Percentiles rank a stretch among this genome's conserved stretches.
Evolutionary conservation across 2,329 filamentous ascomycete species (phyloP).

Genomic region (Ascochyta clinopodiicola): DNA sequence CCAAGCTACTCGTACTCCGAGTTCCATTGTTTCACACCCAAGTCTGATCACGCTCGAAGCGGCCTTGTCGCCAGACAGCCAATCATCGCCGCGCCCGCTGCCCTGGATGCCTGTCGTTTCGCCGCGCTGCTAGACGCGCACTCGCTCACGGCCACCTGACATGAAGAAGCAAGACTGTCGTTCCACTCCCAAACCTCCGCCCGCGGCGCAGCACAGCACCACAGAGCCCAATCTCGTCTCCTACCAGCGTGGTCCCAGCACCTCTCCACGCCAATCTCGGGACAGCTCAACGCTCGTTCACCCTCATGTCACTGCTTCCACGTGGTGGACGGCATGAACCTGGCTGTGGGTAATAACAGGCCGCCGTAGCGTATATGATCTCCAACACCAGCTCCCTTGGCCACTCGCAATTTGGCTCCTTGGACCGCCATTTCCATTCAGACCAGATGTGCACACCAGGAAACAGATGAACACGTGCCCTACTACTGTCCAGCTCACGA

Average conservation of each 20-base stretch:
- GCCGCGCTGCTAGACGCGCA: slow-evolving; percentile 6
- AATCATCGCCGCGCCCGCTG: slow-evolving; percentile 11
- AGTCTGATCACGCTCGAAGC: slow-evolving; percentile 41
- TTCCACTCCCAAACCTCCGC: slow-evolving; percentile 14
- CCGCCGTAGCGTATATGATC: slow-evolving; percentile 14
- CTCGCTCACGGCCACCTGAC: slow-evolving; percentile 10
- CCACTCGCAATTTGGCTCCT: slow-evolving; percentile 6
- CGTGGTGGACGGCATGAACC: slow-evolving; percentile 18
- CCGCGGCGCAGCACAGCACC: neutral
- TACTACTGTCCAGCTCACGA: slow-evolving; percentile 6
- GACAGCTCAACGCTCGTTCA: slow-evolving; percentile 15
- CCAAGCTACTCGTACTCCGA: slow-evolving; percentile 14
- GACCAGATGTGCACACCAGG: slow-evolving; percentile 4
- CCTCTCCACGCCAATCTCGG: slow-evolving; percentile 7
- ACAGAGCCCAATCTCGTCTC: neutral
- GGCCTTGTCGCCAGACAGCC: slow-evolving; percentile 19
- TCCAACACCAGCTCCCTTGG: slow-evolving; percentile 17
- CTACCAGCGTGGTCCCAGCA: neutral
- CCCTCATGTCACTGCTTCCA: slow-evolving; percentile 12
- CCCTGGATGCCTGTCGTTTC: slow-evolving; percentile 14
- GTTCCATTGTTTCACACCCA: slow-evolving; percentile 39
- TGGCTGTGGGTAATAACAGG: slow-evolving; percentile 13
- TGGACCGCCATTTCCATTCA: slow-evolving; percentile 1
- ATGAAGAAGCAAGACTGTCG: neutral
- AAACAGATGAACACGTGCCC: slow-evolving; percentile 10